Conservation (phyloP, 768 basidiomycete genomes). For the Tulasnella sp. region DNA sequence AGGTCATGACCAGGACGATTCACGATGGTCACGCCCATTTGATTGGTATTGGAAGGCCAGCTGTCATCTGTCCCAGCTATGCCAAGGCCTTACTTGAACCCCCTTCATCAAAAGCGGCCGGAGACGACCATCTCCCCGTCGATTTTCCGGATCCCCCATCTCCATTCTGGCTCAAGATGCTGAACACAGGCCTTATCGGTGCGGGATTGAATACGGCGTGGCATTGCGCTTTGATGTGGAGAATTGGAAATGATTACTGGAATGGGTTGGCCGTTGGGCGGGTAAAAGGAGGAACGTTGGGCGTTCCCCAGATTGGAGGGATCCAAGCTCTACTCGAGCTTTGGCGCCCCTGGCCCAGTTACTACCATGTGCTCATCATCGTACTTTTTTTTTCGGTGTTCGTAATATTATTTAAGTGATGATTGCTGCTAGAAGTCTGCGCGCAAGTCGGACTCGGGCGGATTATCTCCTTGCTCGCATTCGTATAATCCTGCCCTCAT, state of each 20-base stretch:
- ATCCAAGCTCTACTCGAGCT: conserved; percentile 4
- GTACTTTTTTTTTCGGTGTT: neutral
- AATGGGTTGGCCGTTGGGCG: neutral
- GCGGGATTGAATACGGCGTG: conserved; percentile 61
- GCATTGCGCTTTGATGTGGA: conserved; percentile 33
- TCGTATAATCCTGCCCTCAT: no score
- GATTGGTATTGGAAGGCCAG: conserved; percentile 68
- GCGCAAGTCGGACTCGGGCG: no score
- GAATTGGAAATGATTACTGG: conserved; percentile 9
- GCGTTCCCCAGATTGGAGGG: conserved; percentile 15
- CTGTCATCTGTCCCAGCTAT: conserved; percentile 59
- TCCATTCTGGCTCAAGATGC: neutral
- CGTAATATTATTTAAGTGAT: neutral
- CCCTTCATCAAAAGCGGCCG: neutral
- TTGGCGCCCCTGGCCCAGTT: neutral
- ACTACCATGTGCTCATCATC: neutral
- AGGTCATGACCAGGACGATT: conserved; percentile 53
- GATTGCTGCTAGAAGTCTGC: neutral
- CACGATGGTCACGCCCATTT: conserved; percentile 59
- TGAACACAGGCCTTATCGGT: conserved; percentile 46
- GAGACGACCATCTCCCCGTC: neutral
- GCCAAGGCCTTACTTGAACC: conserved; percentile 41
- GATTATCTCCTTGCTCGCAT: no score
- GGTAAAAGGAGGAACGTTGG: neutral
- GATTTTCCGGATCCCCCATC: neutral